phyloP scores from a whole-genome alignment of 768 basidiomycete genomes.

The Pulveroboletus sp. region DNA sequence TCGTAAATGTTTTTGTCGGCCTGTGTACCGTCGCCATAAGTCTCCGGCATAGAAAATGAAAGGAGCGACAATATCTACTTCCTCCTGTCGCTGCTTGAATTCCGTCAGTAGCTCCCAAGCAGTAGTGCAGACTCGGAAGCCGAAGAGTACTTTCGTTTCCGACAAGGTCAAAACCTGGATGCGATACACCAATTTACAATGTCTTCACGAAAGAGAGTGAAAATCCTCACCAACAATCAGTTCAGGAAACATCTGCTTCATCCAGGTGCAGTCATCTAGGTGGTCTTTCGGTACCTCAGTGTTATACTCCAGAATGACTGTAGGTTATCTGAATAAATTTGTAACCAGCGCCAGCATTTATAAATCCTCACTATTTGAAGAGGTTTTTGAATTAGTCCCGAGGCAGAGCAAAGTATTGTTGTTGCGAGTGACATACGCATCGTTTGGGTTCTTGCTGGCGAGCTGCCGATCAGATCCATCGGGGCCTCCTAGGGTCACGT shows the following conservation, averaged over 20 bases:
- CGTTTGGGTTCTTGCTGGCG: constrained; percentile 52
- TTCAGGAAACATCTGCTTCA: constrained; percentile 75
- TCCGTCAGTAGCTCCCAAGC: constrained; percentile 56
- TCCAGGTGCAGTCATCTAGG: constrained; percentile 68
- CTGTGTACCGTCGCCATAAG: constrained; percentile 68
- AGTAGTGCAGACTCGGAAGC: constrained; percentile 63
- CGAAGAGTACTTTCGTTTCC: constrained; percentile 63
- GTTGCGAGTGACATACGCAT: constrained; percentile 73
- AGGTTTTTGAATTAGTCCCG: constrained; percentile 39
- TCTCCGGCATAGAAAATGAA: constrained; percentile 80
- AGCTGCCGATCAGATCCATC: constrained; percentile 72
- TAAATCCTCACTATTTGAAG: background rate
- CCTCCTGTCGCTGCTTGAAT: constrained; percentile 56
- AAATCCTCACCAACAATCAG: constrained; percentile 57
- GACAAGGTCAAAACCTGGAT: constrained; percentile 77
- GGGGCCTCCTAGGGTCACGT: constrained; percentile 50
- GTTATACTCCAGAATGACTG: constrained; percentile 54
- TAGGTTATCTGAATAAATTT: constrained; percentile 61
- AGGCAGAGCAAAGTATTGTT: constrained; percentile 65
- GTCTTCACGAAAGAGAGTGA: background rate
- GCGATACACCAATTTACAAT: background rate
- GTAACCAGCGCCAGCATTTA: background rate
- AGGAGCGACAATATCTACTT: constrained; percentile 57
- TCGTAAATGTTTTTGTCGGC: constrained; percentile 77
- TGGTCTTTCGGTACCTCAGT: constrained; percentile 60